Percentiles rank a stretch among this genome's conserved stretches.
phyloP scores from a whole-genome alignment of 129 eudicot species.

The Mikania micrantha region DNA sequence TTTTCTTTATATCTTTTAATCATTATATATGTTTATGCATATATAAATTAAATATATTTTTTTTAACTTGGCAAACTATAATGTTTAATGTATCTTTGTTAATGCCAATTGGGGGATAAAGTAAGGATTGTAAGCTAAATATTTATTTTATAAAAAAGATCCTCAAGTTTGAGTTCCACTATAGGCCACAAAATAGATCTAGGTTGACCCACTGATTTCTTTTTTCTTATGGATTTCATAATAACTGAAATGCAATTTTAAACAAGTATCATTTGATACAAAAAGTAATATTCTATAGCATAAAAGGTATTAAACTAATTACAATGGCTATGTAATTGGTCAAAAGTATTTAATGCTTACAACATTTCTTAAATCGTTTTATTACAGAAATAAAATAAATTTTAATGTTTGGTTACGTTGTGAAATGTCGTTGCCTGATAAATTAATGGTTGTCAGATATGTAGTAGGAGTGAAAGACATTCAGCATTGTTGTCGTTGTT shows the following conservation, averaged over 20 bases:
- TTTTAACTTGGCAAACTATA: too few relatives aligned
- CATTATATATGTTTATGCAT: too few relatives aligned
- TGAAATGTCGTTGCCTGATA: background rate
- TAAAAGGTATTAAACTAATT: background rate
- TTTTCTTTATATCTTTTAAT: too few relatives aligned
- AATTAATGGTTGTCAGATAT: conserved; percentile 43
- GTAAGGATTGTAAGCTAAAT: too few relatives aligned
- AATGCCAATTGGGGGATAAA: too few relatives aligned
- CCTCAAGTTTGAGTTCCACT: too few relatives aligned
- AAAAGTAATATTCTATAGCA: background rate
- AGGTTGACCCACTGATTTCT: background rate
- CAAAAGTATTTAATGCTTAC: background rate
- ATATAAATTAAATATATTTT: too few relatives aligned
- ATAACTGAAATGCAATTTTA: background rate
- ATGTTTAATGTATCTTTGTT: too few relatives aligned
- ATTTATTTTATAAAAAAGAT: too few relatives aligned
- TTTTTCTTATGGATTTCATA: background rate
- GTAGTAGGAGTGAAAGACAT: conserved; percentile 52
- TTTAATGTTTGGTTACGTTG: background rate
- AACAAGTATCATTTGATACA: background rate
- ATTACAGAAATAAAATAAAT: background rate
- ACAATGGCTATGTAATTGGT: background rate
- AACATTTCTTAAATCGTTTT: background rate
- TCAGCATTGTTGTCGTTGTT: conserved; percentile 52
- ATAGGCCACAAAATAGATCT: too few relatives aligned